phyloP scores from a whole-genome alignment of 2,329 filamentous ascomycete genomes.

The Penicillium hordei region DNA sequence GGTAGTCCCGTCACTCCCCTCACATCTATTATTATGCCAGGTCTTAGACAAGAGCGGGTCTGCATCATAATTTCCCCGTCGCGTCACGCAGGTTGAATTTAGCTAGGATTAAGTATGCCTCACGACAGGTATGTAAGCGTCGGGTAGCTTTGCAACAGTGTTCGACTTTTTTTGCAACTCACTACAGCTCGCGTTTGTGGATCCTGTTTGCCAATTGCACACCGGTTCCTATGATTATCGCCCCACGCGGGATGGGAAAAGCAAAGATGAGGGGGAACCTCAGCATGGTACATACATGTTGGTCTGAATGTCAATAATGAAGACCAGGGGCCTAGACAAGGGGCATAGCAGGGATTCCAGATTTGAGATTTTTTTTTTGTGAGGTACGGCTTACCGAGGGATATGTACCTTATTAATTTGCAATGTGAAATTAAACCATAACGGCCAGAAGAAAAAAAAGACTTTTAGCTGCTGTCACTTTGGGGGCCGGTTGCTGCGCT shows the following conservation, averaged over 20 bases:
- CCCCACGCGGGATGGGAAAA: slow-evolving; percentile 25
- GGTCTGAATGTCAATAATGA: slow-evolving; percentile 11
- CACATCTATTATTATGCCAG: slow-evolving; percentile 6
- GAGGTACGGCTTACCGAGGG: slow-evolving; percentile 4
- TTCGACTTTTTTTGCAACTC: slow-evolving; percentile 2
- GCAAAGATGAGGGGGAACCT: slow-evolving; percentile 9
- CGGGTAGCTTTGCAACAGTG: slow-evolving; percentile 15
- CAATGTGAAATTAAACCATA: background rate
- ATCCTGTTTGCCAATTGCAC: slow-evolving; percentile 19
- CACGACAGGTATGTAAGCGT: slow-evolving; percentile 13
- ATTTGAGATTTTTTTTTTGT: background rate
- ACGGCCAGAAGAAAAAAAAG: slow-evolving; percentile 6
- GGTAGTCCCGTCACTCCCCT: slow-evolving; percentile 1
- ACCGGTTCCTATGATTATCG: slow-evolving; percentile 12
- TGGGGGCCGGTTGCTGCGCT: slow-evolving; percentile 26
- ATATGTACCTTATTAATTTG: background rate
- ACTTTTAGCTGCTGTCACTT: slow-evolving; percentile 26
- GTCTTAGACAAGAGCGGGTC: slow-evolving; percentile 21
- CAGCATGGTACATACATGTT: background rate
- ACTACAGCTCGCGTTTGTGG: slow-evolving; percentile 25
- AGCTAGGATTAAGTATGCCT: slow-evolving; percentile 9
- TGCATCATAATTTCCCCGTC: slow-evolving; percentile 5
- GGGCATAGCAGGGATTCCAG: background rate
- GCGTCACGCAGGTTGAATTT: slow-evolving; percentile 1
- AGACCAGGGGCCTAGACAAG: background rate